Percentiles rank a stretch among this genome's conserved stretches.
Evolutionary conservation across 2,329 filamentous ascomycete species (phyloP).

Genomic region (Gaeumannomyces tritici): DNA sequence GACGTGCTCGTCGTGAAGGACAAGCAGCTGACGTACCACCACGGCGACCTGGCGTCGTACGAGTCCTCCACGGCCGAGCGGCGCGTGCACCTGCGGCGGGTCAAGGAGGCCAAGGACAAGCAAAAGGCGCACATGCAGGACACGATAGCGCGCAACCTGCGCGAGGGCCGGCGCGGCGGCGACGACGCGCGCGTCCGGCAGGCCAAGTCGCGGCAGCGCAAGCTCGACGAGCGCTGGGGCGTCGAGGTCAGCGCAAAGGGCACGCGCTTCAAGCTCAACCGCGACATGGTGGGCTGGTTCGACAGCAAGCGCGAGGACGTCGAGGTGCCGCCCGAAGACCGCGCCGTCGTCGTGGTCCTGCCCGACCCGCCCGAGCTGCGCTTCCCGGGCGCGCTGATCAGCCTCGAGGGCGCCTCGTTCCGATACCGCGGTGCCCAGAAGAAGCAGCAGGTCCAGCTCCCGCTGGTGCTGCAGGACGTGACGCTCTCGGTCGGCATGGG

Average conservation of each 20-base stretch:
- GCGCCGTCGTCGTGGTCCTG: slow-evolving; percentile 45
- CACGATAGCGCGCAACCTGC: slow-evolving; percentile 65
- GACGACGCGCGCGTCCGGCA: slow-evolving; percentile 83
- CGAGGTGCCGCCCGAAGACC: slow-evolving; percentile 57
- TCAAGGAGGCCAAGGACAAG: slow-evolving; percentile 75
- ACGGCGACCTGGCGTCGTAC: slow-evolving; percentile 64
- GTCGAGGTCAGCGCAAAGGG: slow-evolving; percentile 64
- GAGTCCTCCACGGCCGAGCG: slow-evolving; percentile 59
- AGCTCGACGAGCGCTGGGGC: slow-evolving; percentile 72
- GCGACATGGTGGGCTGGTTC: slow-evolving; percentile 58
- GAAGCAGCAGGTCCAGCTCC: slow-evolving; percentile 15
- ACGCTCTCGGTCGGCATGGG: slow-evolving; percentile 62
- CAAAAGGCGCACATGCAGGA: slow-evolving; percentile 75
- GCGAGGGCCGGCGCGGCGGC: slow-evolving; percentile 64
- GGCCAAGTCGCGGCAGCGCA: slow-evolving; percentile 76
- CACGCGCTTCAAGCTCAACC: slow-evolving; percentile 69
- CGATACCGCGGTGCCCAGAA: slow-evolving; percentile 37
- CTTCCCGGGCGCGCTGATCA: slow-evolving; percentile 66
- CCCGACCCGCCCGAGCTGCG: slow-evolving; percentile 60
- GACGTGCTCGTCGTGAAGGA: slow-evolving; percentile 71
- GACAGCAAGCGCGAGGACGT: slow-evolving; percentile 53
- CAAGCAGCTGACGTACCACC: slow-evolving; percentile 62
- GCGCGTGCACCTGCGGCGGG: slow-evolving; percentile 56
- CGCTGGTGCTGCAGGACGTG: slow-evolving; percentile 46
- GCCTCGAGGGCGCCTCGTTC: slow-evolving; percentile 60